Evolutionary conservation across 768 basidiomycete genomes (phyloP).

Genomic region (Russula sp.): DNA sequence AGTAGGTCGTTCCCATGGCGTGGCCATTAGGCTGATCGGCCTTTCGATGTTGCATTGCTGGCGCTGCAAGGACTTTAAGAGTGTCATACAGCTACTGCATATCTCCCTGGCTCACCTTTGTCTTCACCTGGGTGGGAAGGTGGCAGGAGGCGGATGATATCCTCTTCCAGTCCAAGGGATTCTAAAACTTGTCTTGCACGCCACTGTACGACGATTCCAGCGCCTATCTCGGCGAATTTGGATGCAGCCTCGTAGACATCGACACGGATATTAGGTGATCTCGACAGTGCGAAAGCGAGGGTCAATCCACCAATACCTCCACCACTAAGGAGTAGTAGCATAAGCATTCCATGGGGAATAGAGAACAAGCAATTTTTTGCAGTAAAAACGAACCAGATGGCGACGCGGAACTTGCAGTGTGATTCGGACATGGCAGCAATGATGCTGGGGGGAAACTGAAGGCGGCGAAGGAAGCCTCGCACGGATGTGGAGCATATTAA

Average conservation of each 20-base stretch:
- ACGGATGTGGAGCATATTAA: no score
- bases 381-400: constrained; percentile 47
- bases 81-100: neutral
- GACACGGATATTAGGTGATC: constrained; percentile 34
- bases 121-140: constrained; percentile 32
- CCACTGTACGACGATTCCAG: constrained; percentile 40
- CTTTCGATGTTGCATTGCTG: constrained; percentile 55
- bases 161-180: constrained; percentile 34
- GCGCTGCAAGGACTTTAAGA: constrained; percentile 39
- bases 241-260: constrained; percentile 38
- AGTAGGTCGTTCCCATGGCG: constrained; percentile 52
- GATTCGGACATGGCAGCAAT: constrained; percentile 2
- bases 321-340: constrained; percentile 21
- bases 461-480: no score
- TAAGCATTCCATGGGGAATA: neutral
- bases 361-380: constrained; percentile 20
- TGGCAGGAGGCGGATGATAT: constrained; percentile 30
- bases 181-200: constrained; percentile 36
- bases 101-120: neutral
- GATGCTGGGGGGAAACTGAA: neutral
- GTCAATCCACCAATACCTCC: constrained; percentile 37
- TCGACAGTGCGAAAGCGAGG: constrained; percentile 35
- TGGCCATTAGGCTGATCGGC: constrained; percentile 55
- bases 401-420: constrained; percentile 9
- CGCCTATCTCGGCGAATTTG: constrained; percentile 36